Evolutionary conservation across 495 filamentous ascomycete genomes (phyloP), one percentile per base, ranked within the genome.

Genomic region (Talaromyces stipitatus): DNA sequence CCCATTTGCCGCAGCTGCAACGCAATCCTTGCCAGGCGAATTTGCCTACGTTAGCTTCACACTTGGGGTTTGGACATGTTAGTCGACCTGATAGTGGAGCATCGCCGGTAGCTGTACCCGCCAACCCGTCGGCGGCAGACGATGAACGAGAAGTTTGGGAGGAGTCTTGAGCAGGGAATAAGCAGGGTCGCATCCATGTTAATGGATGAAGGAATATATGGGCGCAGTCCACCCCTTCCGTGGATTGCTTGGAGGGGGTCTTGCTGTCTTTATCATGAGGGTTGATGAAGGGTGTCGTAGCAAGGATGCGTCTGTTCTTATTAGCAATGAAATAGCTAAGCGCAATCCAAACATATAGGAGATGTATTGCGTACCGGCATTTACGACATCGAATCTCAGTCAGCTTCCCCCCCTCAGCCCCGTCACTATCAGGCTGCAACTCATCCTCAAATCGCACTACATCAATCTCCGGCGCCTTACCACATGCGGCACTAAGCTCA

Each of bases 21-120:
- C 82, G 85, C 75, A 97, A 83, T 55, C 95, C 94, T 65, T 95
- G 88, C 92, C 95, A 98, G 27, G 91, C 88, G 63, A 96, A 97
- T 60, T 92, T 86, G 41, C 95, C 94, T 22, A 97, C 83, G 48
- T 91, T 89, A 18, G 85, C 82, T 12, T 70, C 74, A 65, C 94
- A 97, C 61, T 86, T 88, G 0, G 64, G 30, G 61, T 86, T 87
- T 26, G 92, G 90, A 66, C 92, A 97, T 38, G 85, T 85, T 38
- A 98, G 69, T 26, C 91, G 84, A 8, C 92, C 92, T 10, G 90
- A 86, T 16, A 97, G 73, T 38, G 85, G 83, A 24, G 88, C 88
- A 55, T 84, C 81, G 48, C 88, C 86, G 1, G 66, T 51, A 20
- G 62, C 53, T 0, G 64, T 56, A 2, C 59, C 64, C 18, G 61